Base-by-base conservation (phyloP, 345 rosid genomes). In the Microthlaspi erraticum region DNA sequence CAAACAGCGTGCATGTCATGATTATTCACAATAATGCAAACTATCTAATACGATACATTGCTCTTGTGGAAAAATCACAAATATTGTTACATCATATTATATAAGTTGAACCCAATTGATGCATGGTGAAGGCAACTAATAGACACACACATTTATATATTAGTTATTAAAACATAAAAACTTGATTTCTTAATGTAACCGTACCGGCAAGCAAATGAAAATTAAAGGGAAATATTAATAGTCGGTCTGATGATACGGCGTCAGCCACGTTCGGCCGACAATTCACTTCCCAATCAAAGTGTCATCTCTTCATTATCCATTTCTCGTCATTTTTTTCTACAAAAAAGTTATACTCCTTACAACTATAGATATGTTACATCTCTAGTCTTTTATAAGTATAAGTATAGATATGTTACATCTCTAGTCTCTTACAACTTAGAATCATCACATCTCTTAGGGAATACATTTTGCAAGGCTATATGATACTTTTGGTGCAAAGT, bases 261-360 rank as follows among this genome's bases (percentile, higher is more conserved):
- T 75, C 53, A 68, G 70, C 74, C 79, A 75, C 79, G 79, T 68
- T 68, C 60, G 53, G 65, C 65, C 70, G 65, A 75, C 74, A 68
- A 61, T 68, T 61, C 64, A 68, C 55, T 61, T 59, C 13, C 70
- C 74, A 61, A 61, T 68, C 70, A 68, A 68, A 60, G 23, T 60
- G 63, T 60, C 70, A 51, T 61, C 74, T 68, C 63, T 60, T 44
- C 74, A 45, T 44, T 61, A 75, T 75, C 74, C 70, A 53, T 46
- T 56, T 67, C 45, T 74, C 56, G 32, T 65, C 52, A 59, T 65
- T 56, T 43, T 38, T 31, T 54, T 33, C 8, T 65, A n/a, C n/a
- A n/a, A n/a, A n/a, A n/a, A n/a, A n/a, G n/a, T n/a, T n/a, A n/a
- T n/a, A n/a, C n/a, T n/a, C n/a, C n/a, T n/a, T n/a, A n/a, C n/a